These are phyloP conservation scores for Sphaerulina musiva DNA, from an alignment of 2,329 filamentous ascomycete genomes.

Conservation along the genomic window DNA sequence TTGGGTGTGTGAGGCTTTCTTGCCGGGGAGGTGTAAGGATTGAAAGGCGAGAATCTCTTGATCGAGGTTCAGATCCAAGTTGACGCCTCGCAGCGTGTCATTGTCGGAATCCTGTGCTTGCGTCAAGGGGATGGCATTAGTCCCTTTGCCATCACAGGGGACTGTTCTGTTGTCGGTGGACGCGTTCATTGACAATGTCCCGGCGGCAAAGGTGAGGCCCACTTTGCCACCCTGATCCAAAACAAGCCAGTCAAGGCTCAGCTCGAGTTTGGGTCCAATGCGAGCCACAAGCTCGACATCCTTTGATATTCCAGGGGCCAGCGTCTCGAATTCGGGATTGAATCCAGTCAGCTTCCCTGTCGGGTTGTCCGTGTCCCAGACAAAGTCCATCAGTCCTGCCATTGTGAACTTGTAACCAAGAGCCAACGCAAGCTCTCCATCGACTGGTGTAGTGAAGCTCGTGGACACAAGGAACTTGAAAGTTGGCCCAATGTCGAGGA, in stretches of 20 bases:
- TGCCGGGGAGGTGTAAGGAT: background rate
- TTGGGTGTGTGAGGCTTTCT: background rate
- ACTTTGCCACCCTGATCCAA: slow-evolving; percentile 7
- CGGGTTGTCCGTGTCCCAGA: background rate
- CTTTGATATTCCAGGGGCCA: slow-evolving; percentile 3
- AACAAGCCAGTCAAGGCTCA: slow-evolving; percentile 6
- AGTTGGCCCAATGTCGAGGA: slow-evolving; percentile 12
- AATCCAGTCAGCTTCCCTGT: slow-evolving; percentile 4
- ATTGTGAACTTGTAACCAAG: slow-evolving; percentile 8
- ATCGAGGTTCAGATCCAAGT: background rate
- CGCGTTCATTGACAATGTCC: slow-evolving; percentile 1
- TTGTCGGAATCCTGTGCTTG: background rate
- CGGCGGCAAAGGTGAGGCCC: slow-evolving; percentile 6
- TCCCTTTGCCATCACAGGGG: background rate
- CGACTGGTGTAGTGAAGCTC: background rate
- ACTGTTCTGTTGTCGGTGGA: background rate
- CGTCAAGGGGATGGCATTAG: background rate
- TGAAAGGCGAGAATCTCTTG: slow-evolving; percentile 8
- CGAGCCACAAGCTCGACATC: slow-evolving; percentile 3
- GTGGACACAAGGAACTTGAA: slow-evolving; percentile 9
- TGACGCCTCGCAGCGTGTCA: background rate
- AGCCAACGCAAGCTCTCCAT: slow-evolving; percentile 2
- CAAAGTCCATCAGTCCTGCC: slow-evolving; percentile 1
- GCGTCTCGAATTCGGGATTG: slow-evolving; percentile 2
- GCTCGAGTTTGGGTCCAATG: slow-evolving; percentile 3